These are phyloP conservation scores for Colletotrichum nymphaeae DNA, from an alignment of 2,329 filamentous ascomycete genomes.

Conservation along the genomic window DNA sequence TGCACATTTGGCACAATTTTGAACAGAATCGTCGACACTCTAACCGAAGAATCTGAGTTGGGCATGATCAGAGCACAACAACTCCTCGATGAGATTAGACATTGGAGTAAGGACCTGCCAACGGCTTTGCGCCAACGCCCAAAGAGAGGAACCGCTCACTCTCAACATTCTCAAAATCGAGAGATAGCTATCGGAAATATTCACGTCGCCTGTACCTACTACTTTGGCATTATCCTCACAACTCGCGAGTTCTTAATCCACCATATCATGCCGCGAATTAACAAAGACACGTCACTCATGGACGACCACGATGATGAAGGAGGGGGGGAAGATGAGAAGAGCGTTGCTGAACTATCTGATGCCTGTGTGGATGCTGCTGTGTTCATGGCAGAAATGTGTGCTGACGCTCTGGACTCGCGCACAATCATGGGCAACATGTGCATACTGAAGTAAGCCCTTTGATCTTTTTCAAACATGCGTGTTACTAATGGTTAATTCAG, in stretches of 20 bases:
- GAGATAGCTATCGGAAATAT: slow-evolving; percentile 59
- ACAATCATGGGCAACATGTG: slow-evolving; percentile 67
- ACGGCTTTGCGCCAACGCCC: slow-evolving; percentile 42
- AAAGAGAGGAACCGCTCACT: slow-evolving; percentile 33
- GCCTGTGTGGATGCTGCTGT: slow-evolving; percentile 67
- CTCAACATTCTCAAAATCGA: not conserved
- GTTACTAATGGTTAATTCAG: not conserved
- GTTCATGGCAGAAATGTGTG: slow-evolving; percentile 65
- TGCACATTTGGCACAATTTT: slow-evolving; percentile 56
- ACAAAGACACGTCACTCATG: slow-evolving; percentile 33
- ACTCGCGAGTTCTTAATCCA: slow-evolving; percentile 67
- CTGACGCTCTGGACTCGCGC: slow-evolving; percentile 56
- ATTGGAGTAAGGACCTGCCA: slow-evolving; percentile 59
- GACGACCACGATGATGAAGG: slow-evolving; percentile 39
- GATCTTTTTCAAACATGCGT: too few relatives aligned
- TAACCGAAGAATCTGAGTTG: slow-evolving; percentile 53
- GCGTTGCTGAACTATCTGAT: slow-evolving; percentile 51
- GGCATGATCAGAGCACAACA: slow-evolving; percentile 49
- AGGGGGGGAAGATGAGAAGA: not conserved
- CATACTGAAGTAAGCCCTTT: slow-evolving; percentile 63
- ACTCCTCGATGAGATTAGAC: slow-evolving; percentile 54
- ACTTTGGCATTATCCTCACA: slow-evolving; percentile 68
- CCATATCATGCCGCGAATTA: slow-evolving; percentile 52
- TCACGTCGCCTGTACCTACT: slow-evolving; percentile 68
- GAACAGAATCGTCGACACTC: slow-evolving; percentile 53